These are phyloP conservation scores for Cladosporium sp. DNA, from an alignment of 2,329 filamentous ascomycete genomes.

Conservation along the genomic window DNA sequence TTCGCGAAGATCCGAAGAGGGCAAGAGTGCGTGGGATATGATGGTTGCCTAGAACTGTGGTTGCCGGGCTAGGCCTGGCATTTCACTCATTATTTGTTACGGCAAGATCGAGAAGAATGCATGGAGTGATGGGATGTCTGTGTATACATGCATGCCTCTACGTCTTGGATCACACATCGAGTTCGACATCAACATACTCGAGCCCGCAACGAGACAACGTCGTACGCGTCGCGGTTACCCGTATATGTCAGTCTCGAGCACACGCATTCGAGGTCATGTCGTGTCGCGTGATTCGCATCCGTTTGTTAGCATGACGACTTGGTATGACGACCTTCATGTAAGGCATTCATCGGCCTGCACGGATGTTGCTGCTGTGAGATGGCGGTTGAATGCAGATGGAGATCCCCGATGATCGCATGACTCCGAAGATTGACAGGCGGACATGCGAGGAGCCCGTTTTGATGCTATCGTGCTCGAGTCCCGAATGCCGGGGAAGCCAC, in stretches of 20 bases:
- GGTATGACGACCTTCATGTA: background rate
- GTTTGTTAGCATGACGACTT: background rate
- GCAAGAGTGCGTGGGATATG: too few relatives aligned
- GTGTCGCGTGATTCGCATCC: background rate
- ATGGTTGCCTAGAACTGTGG: too few relatives aligned
- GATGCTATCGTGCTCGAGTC: background rate
- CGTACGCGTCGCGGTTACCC: too few relatives aligned
- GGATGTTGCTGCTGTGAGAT: background rate
- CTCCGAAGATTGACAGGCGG: background rate
- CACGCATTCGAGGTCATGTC: background rate
- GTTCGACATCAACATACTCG: background rate
- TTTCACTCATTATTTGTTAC: too few relatives aligned
- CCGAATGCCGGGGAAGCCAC: background rate
- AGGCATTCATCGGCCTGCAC: background rate
- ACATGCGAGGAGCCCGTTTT: slow-evolving; percentile 10
- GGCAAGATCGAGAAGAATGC: too few relatives aligned
- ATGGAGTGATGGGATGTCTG: too few relatives aligned
- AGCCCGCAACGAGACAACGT: background rate
- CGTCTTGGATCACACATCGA: background rate
- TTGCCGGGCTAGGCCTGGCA: too few relatives aligned
- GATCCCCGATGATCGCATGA: background rate
- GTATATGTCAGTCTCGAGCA: too few relatives aligned
- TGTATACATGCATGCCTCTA: too few relatives aligned
- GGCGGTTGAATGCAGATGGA: background rate
- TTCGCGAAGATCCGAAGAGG: too few relatives aligned